Evolutionary conservation across 805 yeast genomes (phyloP).

Genomic region (Saturnispora gosingensis): DNA sequence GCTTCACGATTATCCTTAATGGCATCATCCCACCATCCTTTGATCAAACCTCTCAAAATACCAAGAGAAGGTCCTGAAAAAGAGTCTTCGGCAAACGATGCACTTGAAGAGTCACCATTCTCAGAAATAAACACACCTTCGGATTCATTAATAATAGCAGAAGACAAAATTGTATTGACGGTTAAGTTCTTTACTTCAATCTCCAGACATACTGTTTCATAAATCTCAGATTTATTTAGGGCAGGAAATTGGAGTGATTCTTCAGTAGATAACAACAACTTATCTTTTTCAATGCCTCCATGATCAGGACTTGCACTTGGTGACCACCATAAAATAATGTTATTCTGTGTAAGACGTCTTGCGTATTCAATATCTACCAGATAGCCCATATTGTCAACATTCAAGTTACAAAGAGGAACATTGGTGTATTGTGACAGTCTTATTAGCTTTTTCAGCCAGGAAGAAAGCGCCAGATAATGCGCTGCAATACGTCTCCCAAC

Average conservation of each 20-base stretch:
- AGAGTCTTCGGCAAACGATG: constrained; percentile 67
- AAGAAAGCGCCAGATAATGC: constrained; percentile 63
- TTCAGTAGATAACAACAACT: constrained; percentile 33
- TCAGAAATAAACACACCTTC: constrained; percentile 77
- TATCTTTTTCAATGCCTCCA: constrained; percentile 72
- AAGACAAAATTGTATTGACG: constrained; percentile 78
- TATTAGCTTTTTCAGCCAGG: constrained; percentile 61
- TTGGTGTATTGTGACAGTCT: constrained; percentile 62
- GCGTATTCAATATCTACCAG: constrained; percentile 85
- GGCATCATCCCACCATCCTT: constrained; percentile 93
- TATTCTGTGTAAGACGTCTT: constrained; percentile 53
- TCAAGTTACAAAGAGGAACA: constrained; percentile 80
- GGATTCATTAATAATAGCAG: constrained; percentile 75
- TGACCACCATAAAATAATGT: constrained; percentile 92
- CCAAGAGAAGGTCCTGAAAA: constrained; percentile 68
- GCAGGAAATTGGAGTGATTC: constrained; percentile 57
- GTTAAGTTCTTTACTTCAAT: constrained; percentile 69
- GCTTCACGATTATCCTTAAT: constrained; percentile 52
- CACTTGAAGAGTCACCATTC: constrained; percentile 19
- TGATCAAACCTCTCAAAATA: constrained; percentile 65
- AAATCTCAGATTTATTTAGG: constrained; percentile 70
- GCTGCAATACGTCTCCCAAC: constrained; percentile 57
- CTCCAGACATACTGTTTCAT: constrained; percentile 71
- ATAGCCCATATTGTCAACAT: constrained; percentile 65
- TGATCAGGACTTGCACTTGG: constrained; percentile 68